Percentiles rank a stretch among this genome's conserved stretches.
Conservation (phyloP, 1,139 yeast genomes). For the Oligophagozyma castellii region DNA sequence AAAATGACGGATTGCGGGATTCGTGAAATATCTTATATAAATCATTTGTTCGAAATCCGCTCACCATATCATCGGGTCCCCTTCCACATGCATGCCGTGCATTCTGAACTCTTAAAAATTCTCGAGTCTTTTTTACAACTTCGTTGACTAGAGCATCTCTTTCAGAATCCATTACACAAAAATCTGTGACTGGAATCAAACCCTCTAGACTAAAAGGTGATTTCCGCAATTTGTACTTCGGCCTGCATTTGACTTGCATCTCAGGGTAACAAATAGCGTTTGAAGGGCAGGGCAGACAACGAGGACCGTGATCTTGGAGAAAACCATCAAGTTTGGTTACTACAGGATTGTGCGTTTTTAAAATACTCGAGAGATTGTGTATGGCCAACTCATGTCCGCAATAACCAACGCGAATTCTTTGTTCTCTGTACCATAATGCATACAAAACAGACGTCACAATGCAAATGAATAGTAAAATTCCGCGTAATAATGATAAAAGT, state of each 20-base stretch:
- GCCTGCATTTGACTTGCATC: constrained; percentile 50
- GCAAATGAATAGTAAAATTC: constrained; percentile 8
- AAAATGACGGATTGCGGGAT: constrained; percentile 39
- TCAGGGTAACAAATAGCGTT: constrained; percentile 63
- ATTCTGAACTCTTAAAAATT: constrained; percentile 51
- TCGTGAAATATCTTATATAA: constrained; percentile 45
- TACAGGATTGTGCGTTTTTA: background rate
- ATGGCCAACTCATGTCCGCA: constrained; percentile 46
- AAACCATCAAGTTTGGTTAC: constrained; percentile 5
- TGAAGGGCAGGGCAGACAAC: constrained; percentile 65
- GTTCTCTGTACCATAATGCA: constrained; percentile 51
- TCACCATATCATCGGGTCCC: constrained; percentile 27
- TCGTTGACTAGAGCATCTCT: constrained; percentile 56
- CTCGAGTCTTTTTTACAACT: constrained; percentile 55
- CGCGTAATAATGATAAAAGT: too few species aligned
- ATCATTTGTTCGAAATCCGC: constrained; percentile 37
- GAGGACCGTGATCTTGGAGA: constrained; percentile 32
- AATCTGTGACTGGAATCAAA: constrained; percentile 42
- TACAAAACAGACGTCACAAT: constrained; percentile 21
- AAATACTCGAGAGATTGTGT: constrained; percentile 9
- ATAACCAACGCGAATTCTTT: constrained; percentile 45
- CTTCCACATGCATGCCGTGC: constrained; percentile 53
- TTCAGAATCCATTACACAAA: constrained; percentile 67
- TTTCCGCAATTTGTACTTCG: constrained; percentile 43
- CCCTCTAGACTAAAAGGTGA: constrained; percentile 48